phyloP scores from a whole-genome alignment of 2,329 filamentous ascomycete genomes.

The Aspergillus sp. region DNA sequence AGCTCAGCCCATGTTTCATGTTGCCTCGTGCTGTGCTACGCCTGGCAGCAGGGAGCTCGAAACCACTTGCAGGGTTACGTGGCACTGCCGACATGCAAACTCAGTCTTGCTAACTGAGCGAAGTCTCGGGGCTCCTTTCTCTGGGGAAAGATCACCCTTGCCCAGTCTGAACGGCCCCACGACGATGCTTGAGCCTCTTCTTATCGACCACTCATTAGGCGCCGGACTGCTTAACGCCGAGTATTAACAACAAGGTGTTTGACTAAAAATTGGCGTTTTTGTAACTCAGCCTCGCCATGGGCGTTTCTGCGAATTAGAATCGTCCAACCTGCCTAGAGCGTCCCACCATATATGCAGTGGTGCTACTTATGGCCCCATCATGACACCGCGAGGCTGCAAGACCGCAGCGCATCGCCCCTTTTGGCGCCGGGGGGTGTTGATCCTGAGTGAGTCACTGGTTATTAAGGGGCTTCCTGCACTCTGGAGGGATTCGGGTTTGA shows the following conservation, averaged over 20 bases:
- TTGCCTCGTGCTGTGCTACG: neutral
- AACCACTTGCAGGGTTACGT: too few relatives aligned
- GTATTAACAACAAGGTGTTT: neutral
- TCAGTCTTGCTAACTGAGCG: too few relatives aligned
- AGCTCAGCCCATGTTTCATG: neutral
- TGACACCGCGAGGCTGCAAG: too few relatives aligned
- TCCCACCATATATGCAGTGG: neutral
- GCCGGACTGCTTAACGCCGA: neutral
- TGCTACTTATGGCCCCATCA: neutral
- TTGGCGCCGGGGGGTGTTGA: neutral
- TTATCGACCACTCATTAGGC: neutral
- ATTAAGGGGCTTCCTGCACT: neutral
- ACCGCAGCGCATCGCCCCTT: neutral
- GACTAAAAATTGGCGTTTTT: neutral
- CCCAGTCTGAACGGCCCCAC: neutral
- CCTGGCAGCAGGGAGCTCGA: neutral
- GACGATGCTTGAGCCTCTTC: neutral
- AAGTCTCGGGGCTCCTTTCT: neutral
- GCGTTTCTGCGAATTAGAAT: neutral
- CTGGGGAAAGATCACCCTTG: neutral
- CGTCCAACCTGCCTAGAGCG: neutral
- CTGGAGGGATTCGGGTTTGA: neutral
- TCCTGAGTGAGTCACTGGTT: neutral
- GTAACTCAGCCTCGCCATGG: neutral
- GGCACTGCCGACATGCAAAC: too few relatives aligned